Percentiles rank a stretch among this genome's conserved stretches.
These are phyloP conservation scores for Paralagenidium karlingii DNA, from an alignment of 352 stramenopile genomes.

Conservation along the genomic window DNA sequence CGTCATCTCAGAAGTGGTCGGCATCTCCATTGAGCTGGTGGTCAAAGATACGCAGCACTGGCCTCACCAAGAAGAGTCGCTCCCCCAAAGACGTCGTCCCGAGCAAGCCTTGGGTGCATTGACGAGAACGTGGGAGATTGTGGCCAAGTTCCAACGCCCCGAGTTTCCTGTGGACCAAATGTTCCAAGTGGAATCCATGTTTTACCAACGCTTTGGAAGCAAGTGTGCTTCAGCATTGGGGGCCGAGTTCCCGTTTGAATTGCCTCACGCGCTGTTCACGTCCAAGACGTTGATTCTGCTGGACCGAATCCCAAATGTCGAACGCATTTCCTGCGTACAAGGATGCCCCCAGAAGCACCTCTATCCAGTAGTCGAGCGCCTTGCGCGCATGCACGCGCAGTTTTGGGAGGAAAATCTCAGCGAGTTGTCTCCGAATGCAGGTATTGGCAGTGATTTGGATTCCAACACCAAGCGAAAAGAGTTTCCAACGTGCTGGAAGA, in stretches of 20 bases:
- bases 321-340: conserved; percentile 43
- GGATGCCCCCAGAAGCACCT: conserved; percentile 45
- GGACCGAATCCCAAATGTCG: conserved; percentile 29
- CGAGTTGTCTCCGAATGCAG: conserved; percentile 27
- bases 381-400: conserved; percentile 51
- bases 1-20: conserved; percentile 68
- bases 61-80: too few species aligned
- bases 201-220: conserved; percentile 37
- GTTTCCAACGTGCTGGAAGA: conserved; percentile 40
- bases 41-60: conserved; percentile 48
- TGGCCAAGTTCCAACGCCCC: conserved; percentile 64
- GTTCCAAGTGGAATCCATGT: conserved; percentile 66
- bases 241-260: conserved; percentile 31
- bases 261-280: conserved; percentile 38
- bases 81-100: conserved; percentile 4
- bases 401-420: conserved; percentile 34
- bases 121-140: conserved; percentile 13
- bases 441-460: conserved; percentile 56
- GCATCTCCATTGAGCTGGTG: conserved; percentile 21
- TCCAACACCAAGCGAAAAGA: conserved; percentile 41
- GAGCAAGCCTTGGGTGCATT: background rate
- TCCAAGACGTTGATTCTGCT: conserved; percentile 63
- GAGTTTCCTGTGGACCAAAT: conserved; percentile 75
- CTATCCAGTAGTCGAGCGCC: conserved; percentile 20
- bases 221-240: conserved; percentile 4